Conservation (phyloP, 2,329 filamentous ascomycete genomes). For the Geosmithia flava region DNA sequence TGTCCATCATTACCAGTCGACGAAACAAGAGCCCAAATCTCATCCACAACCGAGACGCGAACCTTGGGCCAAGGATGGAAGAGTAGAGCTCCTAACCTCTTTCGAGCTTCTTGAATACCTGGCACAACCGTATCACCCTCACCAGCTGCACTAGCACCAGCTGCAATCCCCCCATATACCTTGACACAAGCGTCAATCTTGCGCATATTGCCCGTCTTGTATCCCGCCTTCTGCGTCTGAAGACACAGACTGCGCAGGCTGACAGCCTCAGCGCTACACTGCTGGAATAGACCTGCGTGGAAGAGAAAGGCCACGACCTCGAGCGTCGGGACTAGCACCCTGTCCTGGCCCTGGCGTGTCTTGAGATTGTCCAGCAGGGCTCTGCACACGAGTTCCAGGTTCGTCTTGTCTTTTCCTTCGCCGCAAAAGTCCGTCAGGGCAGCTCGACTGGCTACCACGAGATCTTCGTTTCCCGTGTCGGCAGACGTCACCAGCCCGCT, state of each 20-base stretch:
- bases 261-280: constrained; percentile 14
- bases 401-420: constrained; percentile 7
- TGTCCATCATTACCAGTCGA: constrained; percentile 27
- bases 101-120: constrained; percentile 41
- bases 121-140: constrained; percentile 5
- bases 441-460: constrained; percentile 56
- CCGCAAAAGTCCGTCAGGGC: constrained; percentile 46
- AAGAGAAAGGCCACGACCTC: constrained; percentile 70
- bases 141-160: constrained; percentile 10
- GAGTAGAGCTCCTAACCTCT: constrained; percentile 61
- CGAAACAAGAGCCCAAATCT: constrained; percentile 40
- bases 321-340: constrained; percentile 61
- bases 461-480: constrained; percentile 64
- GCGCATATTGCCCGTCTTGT: constrained; percentile 69
- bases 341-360: constrained; percentile 46
- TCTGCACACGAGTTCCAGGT: constrained; percentile 31
- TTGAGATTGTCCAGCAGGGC: constrained; percentile 43
- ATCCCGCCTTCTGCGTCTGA: constrained; percentile 65
- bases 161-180: constrained; percentile 61
- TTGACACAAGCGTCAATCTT: constrained; percentile 72
- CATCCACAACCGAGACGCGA: constrained; percentile 45
- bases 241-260: constrained; percentile 50
- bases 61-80: constrained; percentile 75
- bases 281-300: constrained; percentile 41
- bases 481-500: constrained; percentile 61